Conservation (phyloP, 345 rosid genomes). For the Boechera stricta region DNA sequence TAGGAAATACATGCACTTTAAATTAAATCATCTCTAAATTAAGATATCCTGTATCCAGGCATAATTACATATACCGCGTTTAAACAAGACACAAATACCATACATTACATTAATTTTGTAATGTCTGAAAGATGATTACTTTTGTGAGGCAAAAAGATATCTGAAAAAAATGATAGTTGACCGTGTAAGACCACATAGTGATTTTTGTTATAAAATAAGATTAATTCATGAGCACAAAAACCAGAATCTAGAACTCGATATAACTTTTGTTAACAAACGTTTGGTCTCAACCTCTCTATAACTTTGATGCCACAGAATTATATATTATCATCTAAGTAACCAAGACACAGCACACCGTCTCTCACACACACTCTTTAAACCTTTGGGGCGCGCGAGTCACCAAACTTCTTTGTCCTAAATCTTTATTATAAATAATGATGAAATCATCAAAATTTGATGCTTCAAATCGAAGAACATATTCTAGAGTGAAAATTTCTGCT, state of each 20-base stretch:
- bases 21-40: not conserved
- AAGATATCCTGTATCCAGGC: conserved; percentile 1
- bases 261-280: not conserved
- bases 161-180: conserved; percentile 8
- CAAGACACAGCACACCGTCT: conserved; percentile 23
- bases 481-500: not conserved
- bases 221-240: conserved; percentile 21
- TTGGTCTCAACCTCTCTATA: not conserved
- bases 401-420: conserved; percentile 19
- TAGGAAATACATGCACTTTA: not conserved
- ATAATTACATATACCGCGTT: not conserved
- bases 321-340: conserved; percentile 19
- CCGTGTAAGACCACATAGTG: conserved; percentile 15
- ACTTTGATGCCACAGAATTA: conserved; percentile 18
- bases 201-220: too few relatives aligned
- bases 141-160: not conserved
- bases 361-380: not conserved
- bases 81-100: conserved; percentile 4
- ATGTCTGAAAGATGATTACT: conserved; percentile 16
- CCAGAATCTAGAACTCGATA: conserved; percentile 1
- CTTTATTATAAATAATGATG: not conserved
- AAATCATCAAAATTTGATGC: conserved; percentile 1
- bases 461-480: not conserved
- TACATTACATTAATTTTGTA: not conserved
- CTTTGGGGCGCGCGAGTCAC: not conserved